Base-by-base conservation (phyloP, 306 rosid species). In the Malus orientalis region DNA sequence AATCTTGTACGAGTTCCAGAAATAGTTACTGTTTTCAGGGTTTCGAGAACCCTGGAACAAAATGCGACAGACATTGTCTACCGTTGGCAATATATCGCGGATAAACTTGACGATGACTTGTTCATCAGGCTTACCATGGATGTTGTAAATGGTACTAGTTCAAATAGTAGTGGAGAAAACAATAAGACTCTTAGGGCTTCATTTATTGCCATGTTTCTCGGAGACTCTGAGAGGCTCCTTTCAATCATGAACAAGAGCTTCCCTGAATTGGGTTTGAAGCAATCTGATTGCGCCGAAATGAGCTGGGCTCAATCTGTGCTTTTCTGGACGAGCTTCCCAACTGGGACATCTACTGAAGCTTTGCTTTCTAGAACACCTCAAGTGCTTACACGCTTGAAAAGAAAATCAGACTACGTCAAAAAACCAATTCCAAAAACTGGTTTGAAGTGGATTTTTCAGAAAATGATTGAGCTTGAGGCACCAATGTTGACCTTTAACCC, bases 61-160 rank as follows among this genome's bases (percentile, higher is more conserved):
- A 81, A 81, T 25, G 88, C 83, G 2, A 74, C 81, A 0, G 67
- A 64, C 14, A 71, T 81, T 15, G 81, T 79, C 14, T 29, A 66
- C 59, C 42, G 22, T 5, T 81, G 84, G 84, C 70, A 78, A 42
- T 64, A 78, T 10, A 83, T 81, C 7, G 85, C 83, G 1, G 64
- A 78, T 55, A 81, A 84, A 69, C 53, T 84, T 13, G 83, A 84
- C 54, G n/a, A 75, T 8, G 78, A 75, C 27, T 70, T 84, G 15
- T 84, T 84, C 83, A 67, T 84, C 11, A 74, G 88, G 78, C 82
- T 84, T 18, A 71, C 65, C 33, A 44, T 74, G 67, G 80, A 77
- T 30, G 73, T 75, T 18, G 73, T 74, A 9, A 84, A 58, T 25
- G 38, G 13, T 55, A 71, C 75, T 8, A 54, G 51, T 62, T 32